Conservation (phyloP, 2,329 filamentous ascomycete genomes). For the Ramularia collo-cygni region DNA sequence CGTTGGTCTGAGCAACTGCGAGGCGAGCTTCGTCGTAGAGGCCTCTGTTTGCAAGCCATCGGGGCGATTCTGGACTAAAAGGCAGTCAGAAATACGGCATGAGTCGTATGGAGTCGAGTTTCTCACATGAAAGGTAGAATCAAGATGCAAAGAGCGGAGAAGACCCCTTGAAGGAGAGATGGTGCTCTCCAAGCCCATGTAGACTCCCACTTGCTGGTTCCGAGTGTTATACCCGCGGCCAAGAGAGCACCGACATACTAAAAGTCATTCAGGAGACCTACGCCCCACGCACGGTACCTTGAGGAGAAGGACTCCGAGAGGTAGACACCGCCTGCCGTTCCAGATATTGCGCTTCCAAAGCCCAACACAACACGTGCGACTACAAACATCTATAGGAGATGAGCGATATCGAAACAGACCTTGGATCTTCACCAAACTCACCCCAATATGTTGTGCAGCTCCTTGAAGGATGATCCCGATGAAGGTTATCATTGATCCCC, state of each 20-base stretch:
- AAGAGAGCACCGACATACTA: constrained; percentile 38
- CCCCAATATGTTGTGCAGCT: constrained; percentile 43
- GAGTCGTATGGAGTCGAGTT: too few relatives aligned
- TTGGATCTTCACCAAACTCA: constrained; percentile 39
- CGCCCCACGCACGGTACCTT: constrained; percentile 39
- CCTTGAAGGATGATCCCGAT: constrained; percentile 43
- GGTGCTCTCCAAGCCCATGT: constrained; percentile 44
- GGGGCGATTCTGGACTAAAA: constrained; percentile 43
- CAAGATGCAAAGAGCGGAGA: constrained; percentile 35
- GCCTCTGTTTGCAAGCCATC: constrained; percentile 41
- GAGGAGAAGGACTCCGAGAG: constrained; percentile 45
- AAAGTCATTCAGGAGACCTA: constrained; percentile 36
- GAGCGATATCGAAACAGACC: constrained; percentile 22
- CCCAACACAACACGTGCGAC: constrained; percentile 41
- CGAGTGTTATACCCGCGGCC: constrained; percentile 42
- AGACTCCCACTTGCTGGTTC: constrained; percentile 36
- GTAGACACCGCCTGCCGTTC: constrained; percentile 42
- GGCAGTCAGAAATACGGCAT: too few relatives aligned
- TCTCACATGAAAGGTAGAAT: constrained; percentile 17
- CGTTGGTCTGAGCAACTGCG: constrained; percentile 39
- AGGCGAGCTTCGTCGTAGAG: constrained; percentile 36
- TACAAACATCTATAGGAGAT: constrained; percentile 12
- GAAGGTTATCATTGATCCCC: constrained; percentile 37
- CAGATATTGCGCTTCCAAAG: constrained; percentile 38
- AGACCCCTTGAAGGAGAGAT: constrained; percentile 39